Evolutionary conservation across 1,139 yeast genomes (phyloP), one percentile per base, ranked within the genome.

Genomic region (Kodamaea alishanica): DNA sequence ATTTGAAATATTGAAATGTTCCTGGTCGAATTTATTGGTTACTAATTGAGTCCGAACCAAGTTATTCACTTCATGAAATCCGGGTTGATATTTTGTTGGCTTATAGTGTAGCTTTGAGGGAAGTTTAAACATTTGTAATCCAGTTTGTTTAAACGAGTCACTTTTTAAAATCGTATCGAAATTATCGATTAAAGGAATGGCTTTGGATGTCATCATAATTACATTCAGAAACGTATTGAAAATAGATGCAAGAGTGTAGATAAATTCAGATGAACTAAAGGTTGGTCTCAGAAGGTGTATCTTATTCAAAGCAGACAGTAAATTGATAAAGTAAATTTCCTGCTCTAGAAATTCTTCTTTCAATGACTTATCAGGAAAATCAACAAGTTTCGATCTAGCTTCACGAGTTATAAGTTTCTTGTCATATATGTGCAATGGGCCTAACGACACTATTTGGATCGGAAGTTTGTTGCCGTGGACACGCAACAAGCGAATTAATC

Each of bases 211-310:
- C 32, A 68, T 27, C 15, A 65, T 34, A 2, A 65, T 45, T 8
- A 51, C 52, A 28, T 67, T 67, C 38, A 57, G 60, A 43, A 67
- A 67, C 0, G 68, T 54, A 40, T 61, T 62, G 51, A 63, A 61
- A 2, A 66, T 48, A 1, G 58, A 43, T 24, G 66, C 54, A 11
- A 63, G 41, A 4, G 51, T 40, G 30, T 52, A 45, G 43, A 35
- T 41, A 46, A 8, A 41, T 28, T 26, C 46, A 30, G 6, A 44
- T 34, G 26, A 46, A 43, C n/a, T 48, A 41, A 9, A 52, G 30
- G 10, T 20, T 6, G 30, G 6, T 10, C 12, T n/a, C 2, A 56
- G 53, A 37, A 49, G 51, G 24, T 48, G 47, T 11, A 47, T 15
- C 2, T 33, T 36, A 32, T 51, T 49, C 25, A 52, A 28, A 2